Percentiles rank a stretch among this genome's conserved stretches.
phyloP scores from a whole-genome alignment of 805 yeast genomes.

The Teunomyces cretensis region DNA sequence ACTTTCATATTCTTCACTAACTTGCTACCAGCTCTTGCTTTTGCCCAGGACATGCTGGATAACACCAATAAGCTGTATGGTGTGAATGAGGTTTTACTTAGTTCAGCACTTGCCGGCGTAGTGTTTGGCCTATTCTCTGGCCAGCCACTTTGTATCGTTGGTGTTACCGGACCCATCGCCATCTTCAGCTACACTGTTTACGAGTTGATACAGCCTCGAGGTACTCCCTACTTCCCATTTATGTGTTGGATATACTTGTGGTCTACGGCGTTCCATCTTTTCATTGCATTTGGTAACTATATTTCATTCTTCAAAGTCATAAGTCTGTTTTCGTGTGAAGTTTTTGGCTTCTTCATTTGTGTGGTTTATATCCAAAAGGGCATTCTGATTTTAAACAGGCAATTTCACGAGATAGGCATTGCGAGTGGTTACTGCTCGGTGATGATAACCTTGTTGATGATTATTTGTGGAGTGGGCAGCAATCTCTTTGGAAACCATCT shows the following conservation, averaged over 20 bases:
- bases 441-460: constrained; percentile 71
- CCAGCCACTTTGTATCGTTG: constrained; percentile 92
- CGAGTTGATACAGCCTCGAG: constrained; percentile 58
- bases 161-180: constrained; percentile 94
- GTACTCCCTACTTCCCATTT: constrained; percentile 72
- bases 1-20: constrained; percentile 86
- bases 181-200: constrained; percentile 91
- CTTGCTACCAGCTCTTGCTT: constrained; percentile 88
- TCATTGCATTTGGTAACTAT: constrained; percentile 67
- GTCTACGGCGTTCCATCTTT: constrained; percentile 79
- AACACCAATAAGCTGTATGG: constrained; percentile 86
- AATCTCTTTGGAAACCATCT: constrained; percentile 59
- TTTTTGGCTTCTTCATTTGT: constrained; percentile 89
- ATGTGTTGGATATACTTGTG: constrained; percentile 96
- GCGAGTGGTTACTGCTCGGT: constrained; percentile 72
- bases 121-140: constrained; percentile 85
- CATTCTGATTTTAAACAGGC: constrained; percentile 72
- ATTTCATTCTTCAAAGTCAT: constrained; percentile 68
- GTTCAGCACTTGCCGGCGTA: constrained; percentile 86
- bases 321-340: constrained; percentile 84
- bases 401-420: constrained; percentile 48
- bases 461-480: constrained; percentile 68
- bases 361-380: constrained; percentile 89
- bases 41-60: constrained; percentile 96
- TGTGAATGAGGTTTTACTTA: constrained; percentile 80